Percentiles rank a stretch among this genome's conserved stretches.
Evolutionary conservation across 169 alveolate genomes (phyloP).

Genomic region (Cyclospora cayetanensis): DNA sequence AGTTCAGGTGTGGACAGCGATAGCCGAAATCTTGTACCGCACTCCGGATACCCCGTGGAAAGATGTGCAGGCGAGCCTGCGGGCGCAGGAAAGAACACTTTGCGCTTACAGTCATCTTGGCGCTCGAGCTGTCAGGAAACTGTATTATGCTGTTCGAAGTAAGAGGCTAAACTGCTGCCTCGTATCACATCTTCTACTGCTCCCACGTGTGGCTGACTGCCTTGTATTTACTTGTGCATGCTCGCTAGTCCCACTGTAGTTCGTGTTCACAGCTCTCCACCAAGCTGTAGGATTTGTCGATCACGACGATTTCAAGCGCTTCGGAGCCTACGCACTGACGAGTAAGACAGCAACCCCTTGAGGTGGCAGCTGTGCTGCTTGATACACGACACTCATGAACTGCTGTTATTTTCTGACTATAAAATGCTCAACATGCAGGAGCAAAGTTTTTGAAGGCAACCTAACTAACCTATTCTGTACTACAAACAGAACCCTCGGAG

Average conservation of each 20-base stretch:
- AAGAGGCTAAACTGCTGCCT: too few relatives aligned
- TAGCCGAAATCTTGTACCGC: neutral
- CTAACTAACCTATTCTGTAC: too few relatives aligned
- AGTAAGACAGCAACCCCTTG: too few relatives aligned
- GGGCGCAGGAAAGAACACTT: neutral
- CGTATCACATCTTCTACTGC: too few relatives aligned
- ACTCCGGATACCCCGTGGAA: neutral
- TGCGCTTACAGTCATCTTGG: neutral
- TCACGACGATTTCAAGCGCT: neutral
- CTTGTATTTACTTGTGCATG: neutral
- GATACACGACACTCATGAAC: too few relatives aligned
- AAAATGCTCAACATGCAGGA: too few relatives aligned
- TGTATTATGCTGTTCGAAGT: neutral
- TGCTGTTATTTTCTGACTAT: too few relatives aligned
- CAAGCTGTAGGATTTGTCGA: conserved; percentile 10
- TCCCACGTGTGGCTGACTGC: conserved; percentile 1
- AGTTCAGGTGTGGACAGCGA: neutral
- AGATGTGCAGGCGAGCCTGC: neutral
- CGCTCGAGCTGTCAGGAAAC: neutral
- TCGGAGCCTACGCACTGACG: conserved; percentile 10
- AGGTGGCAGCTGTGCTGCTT: too few relatives aligned
- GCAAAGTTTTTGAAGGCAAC: too few relatives aligned
- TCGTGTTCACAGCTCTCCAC: conserved; percentile 3
- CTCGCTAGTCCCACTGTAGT: neutral
- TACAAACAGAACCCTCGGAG: too few relatives aligned